These are phyloP conservation scores for Solanum hybrid DNA, from an alignment of 305 asterid genomes.

Conservation along the genomic window DNA sequence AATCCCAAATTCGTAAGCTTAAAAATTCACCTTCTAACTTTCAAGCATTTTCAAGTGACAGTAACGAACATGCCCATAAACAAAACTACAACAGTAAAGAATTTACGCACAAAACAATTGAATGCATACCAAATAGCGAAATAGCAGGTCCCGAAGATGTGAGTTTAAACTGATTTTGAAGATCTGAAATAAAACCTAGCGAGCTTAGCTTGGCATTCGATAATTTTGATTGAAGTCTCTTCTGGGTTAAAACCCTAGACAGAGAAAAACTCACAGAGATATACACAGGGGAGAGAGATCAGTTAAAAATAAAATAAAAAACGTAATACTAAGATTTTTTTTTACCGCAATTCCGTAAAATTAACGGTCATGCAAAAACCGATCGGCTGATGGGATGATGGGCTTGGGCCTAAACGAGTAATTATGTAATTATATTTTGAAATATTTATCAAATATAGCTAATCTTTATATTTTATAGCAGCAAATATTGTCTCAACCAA, in stretches of 20 bases:
- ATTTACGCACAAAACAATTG: not conserved
- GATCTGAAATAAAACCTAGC: not conserved
- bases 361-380: not conserved
- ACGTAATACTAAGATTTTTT: not conserved
- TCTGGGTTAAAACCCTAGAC: constrained; percentile 1
- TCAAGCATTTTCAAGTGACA: not conserved
- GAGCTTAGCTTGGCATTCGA: not conserved
- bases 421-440: not conserved
- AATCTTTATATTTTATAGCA: not conserved
- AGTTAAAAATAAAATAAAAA: not conserved
- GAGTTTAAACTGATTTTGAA: not conserved
- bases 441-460: not conserved
- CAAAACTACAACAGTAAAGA: not conserved
- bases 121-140: not conserved
- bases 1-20: not conserved
- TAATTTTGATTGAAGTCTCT: not conserved
- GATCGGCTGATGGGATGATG: not conserved
- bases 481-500: not conserved
- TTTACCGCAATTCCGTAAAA: not conserved
- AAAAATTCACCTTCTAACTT: not conserved
- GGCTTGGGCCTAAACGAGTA: not conserved
- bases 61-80: not conserved
- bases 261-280: not conserved
- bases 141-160: not conserved
- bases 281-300: not conserved